Evolutionary conservation across 192 early-diverging fungal species (phyloP).

Genomic region (Spinellus fusiger): DNA sequence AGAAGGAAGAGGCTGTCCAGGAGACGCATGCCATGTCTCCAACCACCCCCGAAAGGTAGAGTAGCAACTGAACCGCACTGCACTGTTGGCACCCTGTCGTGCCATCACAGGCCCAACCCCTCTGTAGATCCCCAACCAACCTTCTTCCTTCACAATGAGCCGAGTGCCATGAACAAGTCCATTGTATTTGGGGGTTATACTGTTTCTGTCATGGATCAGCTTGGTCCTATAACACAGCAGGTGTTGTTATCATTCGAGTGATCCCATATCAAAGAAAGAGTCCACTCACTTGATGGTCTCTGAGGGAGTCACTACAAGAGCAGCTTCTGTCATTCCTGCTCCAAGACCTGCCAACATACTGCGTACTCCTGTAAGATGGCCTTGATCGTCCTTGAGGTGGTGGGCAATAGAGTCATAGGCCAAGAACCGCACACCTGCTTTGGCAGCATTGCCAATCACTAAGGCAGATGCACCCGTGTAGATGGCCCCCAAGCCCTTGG

Average conservation of each 20-base stretch:
- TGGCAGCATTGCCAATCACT: slow-evolving; percentile 86
- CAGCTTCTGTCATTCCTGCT: slow-evolving; percentile 85
- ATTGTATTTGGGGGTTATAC: slow-evolving; percentile 61
- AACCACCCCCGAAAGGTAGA: slow-evolving; percentile 58
- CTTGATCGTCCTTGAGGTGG: slow-evolving; percentile 62
- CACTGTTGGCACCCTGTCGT: slow-evolving; percentile 93
- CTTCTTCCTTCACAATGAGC: slow-evolving; percentile 62
- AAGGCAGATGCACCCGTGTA: slow-evolving; percentile 89
- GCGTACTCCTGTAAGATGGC: slow-evolving; percentile 58
- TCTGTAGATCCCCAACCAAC: slow-evolving; percentile 79
- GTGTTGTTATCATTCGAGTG: neutral
- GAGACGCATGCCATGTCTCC: slow-evolving; percentile 30
- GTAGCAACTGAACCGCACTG: slow-evolving; percentile 86
- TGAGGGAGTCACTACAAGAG: slow-evolving; percentile 83
- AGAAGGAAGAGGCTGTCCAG: slow-evolving; percentile 41
- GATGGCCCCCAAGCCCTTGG: slow-evolving; percentile 67
- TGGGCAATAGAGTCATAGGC: slow-evolving; percentile 84
- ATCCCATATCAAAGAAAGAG: neutral
- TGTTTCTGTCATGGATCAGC: slow-evolving; percentile 87
- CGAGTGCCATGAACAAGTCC: slow-evolving; percentile 72
- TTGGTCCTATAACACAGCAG: slow-evolving; percentile 61
- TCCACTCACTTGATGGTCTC: slow-evolving; percentile 86
- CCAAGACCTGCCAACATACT: slow-evolving; percentile 77
- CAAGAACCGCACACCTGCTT: slow-evolving; percentile 90
- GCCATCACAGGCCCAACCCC: slow-evolving; percentile 90